Evolutionary conservation across 345 rosid species (phyloP).

Genomic region (Moricandia moricandioides): DNA sequence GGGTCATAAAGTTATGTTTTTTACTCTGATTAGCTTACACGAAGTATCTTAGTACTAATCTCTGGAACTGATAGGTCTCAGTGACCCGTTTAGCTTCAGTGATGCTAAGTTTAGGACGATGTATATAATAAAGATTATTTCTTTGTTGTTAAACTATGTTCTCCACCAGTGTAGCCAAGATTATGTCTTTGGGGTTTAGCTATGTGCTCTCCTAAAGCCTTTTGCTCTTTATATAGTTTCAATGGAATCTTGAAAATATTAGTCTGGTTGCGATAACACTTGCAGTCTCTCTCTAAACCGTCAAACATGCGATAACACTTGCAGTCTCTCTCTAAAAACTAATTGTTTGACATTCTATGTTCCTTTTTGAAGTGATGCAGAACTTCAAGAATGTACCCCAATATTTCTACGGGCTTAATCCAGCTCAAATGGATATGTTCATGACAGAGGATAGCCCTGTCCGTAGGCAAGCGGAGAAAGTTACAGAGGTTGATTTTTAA

Average conservation of each 20-base stretch:
- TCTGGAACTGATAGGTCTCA: not conserved
- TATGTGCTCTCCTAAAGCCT: not conserved
- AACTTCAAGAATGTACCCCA: constrained; percentile 78
- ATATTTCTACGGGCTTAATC: constrained; percentile 74
- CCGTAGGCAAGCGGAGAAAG: constrained; percentile 59
- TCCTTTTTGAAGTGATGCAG: constrained; percentile 56
- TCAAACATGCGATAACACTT: no score
- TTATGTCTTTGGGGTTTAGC: not conserved
- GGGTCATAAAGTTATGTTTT: not conserved
- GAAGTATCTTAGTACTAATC: not conserved
- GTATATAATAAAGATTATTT: not conserved
- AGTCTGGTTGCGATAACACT: not conserved
- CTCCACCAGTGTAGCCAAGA: not conserved
- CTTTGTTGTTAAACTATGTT: not conserved
- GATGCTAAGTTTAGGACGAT: not conserved
- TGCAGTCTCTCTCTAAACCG: no score
- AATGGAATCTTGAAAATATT: not conserved
- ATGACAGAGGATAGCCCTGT: constrained; percentile 79
- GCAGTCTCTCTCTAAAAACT: no score
- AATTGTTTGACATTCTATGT: not conserved
- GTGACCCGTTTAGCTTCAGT: not conserved
- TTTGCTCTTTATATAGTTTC: not conserved
- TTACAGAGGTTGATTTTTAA: constrained; percentile 56
- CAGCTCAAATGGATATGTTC: constrained; percentile 90
- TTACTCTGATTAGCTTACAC: not conserved